These are phyloP conservation scores for Calonectria montana DNA, from an alignment of 2,329 filamentous ascomycete genomes.

Conservation along the genomic window DNA sequence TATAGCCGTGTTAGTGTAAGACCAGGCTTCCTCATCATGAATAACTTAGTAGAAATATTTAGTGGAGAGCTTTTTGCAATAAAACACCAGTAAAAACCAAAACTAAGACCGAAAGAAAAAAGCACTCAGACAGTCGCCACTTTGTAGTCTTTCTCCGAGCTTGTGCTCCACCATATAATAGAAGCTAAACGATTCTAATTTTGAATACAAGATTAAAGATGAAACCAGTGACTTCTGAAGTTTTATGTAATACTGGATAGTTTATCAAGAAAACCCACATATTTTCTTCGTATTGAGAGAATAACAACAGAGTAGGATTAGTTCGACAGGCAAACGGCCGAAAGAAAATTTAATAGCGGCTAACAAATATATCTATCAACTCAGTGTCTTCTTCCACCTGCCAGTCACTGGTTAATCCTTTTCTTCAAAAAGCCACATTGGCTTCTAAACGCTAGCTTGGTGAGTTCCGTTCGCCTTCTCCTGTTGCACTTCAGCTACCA, in stretches of 20 bases:
- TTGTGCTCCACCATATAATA: no score
- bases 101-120: no score
- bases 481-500: slow-evolving; percentile 13
- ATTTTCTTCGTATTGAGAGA: neutral
- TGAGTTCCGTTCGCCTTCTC: neutral
- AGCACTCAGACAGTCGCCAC: no score
- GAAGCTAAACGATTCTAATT: no score
- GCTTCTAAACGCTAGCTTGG: neutral
- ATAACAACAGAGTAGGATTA: neutral
- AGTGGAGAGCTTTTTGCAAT: no score
- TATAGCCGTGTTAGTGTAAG: no score
- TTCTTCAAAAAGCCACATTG: neutral
- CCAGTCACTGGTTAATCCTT: neutral
- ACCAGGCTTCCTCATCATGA: no score
- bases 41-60: no score
- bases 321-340: neutral
- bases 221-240: no score
- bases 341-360: neutral
- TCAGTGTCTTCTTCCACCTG: neutral
- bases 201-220: no score
- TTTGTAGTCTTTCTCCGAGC: no score
- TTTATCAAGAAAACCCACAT: neutral
- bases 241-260: neutral
- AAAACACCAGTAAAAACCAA: no score
- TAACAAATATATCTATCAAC: neutral